Percentiles rank a stretch among this genome's conserved stretches.
These are phyloP conservation scores for Moricandia arvensis DNA, from an alignment of 345 rosid species.

Conservation along the genomic window DNA sequence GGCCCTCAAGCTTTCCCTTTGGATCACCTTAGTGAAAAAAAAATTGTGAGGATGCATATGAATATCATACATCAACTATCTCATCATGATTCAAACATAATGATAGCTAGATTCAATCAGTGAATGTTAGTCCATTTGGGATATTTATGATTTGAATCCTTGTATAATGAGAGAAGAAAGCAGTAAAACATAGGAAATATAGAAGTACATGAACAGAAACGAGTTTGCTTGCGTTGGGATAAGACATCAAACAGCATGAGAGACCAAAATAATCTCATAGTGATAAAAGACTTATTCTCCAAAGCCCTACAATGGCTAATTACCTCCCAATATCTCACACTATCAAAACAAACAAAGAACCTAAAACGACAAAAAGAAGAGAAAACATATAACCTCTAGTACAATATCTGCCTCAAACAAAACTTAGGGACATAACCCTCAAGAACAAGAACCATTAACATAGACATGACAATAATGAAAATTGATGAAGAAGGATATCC, in stretches of 20 bases:
- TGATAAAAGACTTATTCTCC: slow-evolving; percentile 32
- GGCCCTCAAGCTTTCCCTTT: background rate
- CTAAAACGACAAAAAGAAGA: slow-evolving; percentile 23
- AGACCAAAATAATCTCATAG: slow-evolving; percentile 28
- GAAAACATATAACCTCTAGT: slow-evolving; percentile 20
- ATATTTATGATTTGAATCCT: background rate
- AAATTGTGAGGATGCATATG: too few species aligned
- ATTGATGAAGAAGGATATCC: slow-evolving; percentile 31
- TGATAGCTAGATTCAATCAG: background rate
- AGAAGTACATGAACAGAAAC: slow-evolving; percentile 34
- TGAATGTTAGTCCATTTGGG: too few species aligned
- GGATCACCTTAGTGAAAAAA: too few species aligned
- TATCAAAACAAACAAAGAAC: slow-evolving; percentile 24
- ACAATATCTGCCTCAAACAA: slow-evolving; percentile 40
- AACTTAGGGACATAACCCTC: slow-evolving; percentile 31
- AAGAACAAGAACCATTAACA: slow-evolving; percentile 32
- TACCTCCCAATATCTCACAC: slow-evolving; percentile 31
- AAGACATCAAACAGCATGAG: slow-evolving; percentile 42
- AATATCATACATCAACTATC: too few species aligned
- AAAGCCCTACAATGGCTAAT: slow-evolving; percentile 40
- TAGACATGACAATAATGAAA: slow-evolving; percentile 24
- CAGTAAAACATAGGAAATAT: slow-evolving; percentile 23
- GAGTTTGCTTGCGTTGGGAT: slow-evolving; percentile 38
- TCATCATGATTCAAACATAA: too few species aligned
- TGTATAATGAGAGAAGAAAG: background rate